Evolutionary conservation across 2,329 filamentous ascomycete genomes (phyloP), one percentile per base, ranked within the genome.

Genomic region (Fusarium solani-melongenae): DNA sequence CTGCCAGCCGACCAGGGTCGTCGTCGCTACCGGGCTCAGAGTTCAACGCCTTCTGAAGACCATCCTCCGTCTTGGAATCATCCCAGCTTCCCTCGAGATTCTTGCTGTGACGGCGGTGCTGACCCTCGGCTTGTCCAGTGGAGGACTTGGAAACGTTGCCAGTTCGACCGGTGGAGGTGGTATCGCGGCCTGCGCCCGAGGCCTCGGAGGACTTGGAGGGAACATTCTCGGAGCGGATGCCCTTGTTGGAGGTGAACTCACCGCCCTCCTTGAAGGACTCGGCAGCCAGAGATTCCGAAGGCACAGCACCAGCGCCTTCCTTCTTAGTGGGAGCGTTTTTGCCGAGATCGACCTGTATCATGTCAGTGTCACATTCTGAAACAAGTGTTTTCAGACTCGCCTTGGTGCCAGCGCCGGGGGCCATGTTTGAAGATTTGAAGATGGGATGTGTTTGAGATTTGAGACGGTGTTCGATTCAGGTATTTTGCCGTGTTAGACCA

Each of bases 201-300:
- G 63, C 46, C 39, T 71, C 63, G n/a, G 51, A 38, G 22, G 62
- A 33, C 27, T 65, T 38, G 60, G 60, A 53, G 12, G 69, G 33
- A 10, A 49, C 63, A 56, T 76, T 76, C 62, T 78, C 78, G 33
- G 77, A 66, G 22, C 71, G 71, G 20, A 86, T 85, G 70, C 87
- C 84, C 27, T 86, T 84, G 82, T 94, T 93, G 65, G 87, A 81
- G 44, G 87, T 84, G 76, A 93, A 94, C 14, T 81, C 84, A 72
- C 92, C 93, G 66, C 87, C 87, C 24, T 84, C 75, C 55, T 86
- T 83, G 67, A 90, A 83, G 0, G 93, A 96, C 78, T 96, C 92
- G 67, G 90, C 92, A 12, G 94, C 94, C 6, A 97, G 90, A 8
- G 93, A 96, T 82, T 92, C 93, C 15, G 88, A 84, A 51, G 88